Evolutionary conservation across 2,329 filamentous ascomycete species (phyloP).

Genomic region (Stachybotrys chartarum): DNA sequence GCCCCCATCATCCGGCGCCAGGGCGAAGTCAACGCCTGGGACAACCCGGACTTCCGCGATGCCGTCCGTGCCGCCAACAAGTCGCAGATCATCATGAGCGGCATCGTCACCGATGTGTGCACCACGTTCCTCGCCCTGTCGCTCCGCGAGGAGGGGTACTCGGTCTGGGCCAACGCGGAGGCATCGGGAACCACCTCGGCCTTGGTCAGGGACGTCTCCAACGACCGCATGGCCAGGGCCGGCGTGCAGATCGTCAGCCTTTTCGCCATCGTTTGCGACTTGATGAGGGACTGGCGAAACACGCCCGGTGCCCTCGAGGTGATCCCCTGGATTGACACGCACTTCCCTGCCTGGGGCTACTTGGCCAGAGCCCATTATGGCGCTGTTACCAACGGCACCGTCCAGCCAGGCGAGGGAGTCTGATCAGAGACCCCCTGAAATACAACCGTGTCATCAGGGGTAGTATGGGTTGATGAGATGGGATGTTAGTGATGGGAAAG

Average conservation of each 20-base stretch:
- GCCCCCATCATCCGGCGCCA: conserved; percentile 60
- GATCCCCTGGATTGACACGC: conserved; percentile 57
- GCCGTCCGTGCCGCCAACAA: conserved; percentile 59
- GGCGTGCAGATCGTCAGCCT: conserved; percentile 58
- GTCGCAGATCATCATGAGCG: conserved; percentile 64
- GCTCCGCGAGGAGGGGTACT: conserved; percentile 62
- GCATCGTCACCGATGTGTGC: conserved; percentile 71
- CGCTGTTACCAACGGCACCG: conserved; percentile 51
- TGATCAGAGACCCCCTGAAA: neutral
- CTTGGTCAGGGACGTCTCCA: conserved; percentile 55
- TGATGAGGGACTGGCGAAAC: conserved; percentile 65
- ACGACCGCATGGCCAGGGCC: conserved; percentile 58
- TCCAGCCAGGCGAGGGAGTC: conserved; percentile 45
- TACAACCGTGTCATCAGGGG: no score
- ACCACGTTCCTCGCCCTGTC: conserved; percentile 69
- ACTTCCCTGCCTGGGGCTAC: conserved; percentile 57
- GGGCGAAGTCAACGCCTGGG: conserved; percentile 73
- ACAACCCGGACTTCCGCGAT: conserved; percentile 60
- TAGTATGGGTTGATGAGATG: no score
- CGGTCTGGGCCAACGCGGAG: conserved; percentile 67
- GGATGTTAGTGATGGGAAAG: no score
- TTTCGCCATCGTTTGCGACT: conserved; percentile 58
- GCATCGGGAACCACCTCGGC: conserved; percentile 59
- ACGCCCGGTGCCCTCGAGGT: conserved; percentile 46
- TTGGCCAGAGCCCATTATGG: conserved; percentile 55